A percentile compares a stretch with the other conserved stretches of the same genome.
Evolutionary conservation across 306 rosid genomes (phyloP).

Genomic region (Lotus japonicus): DNA sequence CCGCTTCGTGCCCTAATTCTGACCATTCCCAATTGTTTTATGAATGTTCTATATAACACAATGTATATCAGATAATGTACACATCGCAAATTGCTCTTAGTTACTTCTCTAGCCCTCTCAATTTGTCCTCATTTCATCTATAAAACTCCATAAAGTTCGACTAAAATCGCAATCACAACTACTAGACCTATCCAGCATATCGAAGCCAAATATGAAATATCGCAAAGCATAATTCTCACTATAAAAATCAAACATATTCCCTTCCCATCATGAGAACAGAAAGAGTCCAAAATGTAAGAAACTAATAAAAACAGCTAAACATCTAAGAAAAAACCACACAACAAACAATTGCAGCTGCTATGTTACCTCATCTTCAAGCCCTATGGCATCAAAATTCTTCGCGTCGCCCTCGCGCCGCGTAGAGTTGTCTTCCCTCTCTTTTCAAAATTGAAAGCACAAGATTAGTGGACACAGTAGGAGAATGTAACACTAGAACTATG

Average conservation of each 20-base stretch:
- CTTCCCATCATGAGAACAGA: not conserved
- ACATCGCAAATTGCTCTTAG: not conserved
- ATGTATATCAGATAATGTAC: not conserved
- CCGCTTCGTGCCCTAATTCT: not conserved
- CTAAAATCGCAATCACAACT: not conserved
- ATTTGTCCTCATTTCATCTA: not conserved
- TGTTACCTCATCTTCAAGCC: slow-evolving; percentile 58
- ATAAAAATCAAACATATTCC: not conserved
- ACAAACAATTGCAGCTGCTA: not conserved
- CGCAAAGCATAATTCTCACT: not conserved
- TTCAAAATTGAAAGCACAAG: slow-evolving; percentile 7
- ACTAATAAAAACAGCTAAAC: not conserved
- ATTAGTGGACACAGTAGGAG: too few relatives aligned
- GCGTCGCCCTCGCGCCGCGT: slow-evolving; percentile 13
- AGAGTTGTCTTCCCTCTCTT: slow-evolving; percentile 42
- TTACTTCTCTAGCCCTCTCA: not conserved
- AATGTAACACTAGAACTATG: too few relatives aligned
- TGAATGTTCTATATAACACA: not conserved
- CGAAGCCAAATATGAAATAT: not conserved
- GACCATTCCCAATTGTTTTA: not conserved
- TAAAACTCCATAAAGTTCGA: not conserved
- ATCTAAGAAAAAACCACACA: not conserved
- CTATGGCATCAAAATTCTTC: slow-evolving; percentile 23
- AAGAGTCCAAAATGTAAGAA: too few relatives aligned
- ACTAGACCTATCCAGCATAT: not conserved